Conservation (phyloP, 1,139 yeast genomes). For the Zygotorulaspora mrakii region DNA sequence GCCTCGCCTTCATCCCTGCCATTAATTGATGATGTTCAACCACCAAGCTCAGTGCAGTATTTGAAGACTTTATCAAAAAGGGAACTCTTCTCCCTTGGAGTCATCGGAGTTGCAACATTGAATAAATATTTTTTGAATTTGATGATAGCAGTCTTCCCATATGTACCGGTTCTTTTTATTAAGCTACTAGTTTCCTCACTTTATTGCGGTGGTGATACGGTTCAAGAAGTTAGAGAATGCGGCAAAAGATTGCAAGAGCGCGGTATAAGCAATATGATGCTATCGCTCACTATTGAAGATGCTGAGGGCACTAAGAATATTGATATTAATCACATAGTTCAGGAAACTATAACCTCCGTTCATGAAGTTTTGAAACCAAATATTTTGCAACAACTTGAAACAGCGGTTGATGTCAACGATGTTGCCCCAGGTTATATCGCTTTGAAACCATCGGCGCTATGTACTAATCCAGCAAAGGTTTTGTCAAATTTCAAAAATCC, state of each 20-base stretch:
- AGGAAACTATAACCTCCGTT: slow-evolving; percentile 64
- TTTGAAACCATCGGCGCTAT: slow-evolving; percentile 88
- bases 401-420: slow-evolving; percentile 51
- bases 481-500: slow-evolving; percentile 53
- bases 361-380: slow-evolving; percentile 71
- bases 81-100: slow-evolving; percentile 53
- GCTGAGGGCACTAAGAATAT: slow-evolving; percentile 69
- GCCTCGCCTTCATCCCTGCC: background rate
- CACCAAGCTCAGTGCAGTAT: slow-evolving; percentile 32
- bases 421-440: slow-evolving; percentile 84
- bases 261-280: slow-evolving; percentile 91
- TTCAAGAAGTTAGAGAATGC: slow-evolving; percentile 63
- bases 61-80: slow-evolving; percentile 37
- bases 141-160: slow-evolving; percentile 68
- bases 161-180: slow-evolving; percentile 66
- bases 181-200: slow-evolving; percentile 73
- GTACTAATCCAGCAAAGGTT: slow-evolving; percentile 71
- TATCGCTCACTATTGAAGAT: slow-evolving; percentile 88
- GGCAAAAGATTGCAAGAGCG: slow-evolving; percentile 64
- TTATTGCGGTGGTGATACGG: slow-evolving; percentile 88
- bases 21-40: slow-evolving; percentile 6
- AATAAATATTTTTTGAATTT: slow-evolving; percentile 57
- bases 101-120: slow-evolving; percentile 65
- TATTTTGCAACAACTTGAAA: slow-evolving; percentile 48
- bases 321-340: slow-evolving; percentile 60